phyloP scores from a whole-genome alignment of 2,329 filamentous ascomycete species.

The Colletotrichum incanum region DNA sequence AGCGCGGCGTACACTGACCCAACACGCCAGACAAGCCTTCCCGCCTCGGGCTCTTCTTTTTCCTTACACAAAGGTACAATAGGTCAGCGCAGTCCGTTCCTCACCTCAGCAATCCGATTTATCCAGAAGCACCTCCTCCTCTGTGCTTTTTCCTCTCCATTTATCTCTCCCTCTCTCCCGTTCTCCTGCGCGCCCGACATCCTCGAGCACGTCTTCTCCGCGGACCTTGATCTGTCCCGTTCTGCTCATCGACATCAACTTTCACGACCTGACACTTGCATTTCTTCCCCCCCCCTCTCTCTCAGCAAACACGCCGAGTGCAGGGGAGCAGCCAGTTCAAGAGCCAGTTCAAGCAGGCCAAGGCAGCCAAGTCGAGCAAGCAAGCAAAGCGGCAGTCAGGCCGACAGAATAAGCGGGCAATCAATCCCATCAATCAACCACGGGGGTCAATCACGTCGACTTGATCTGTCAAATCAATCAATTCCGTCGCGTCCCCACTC shows the following conservation, averaged over 20 bases:
- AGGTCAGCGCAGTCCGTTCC: conserved; percentile 29
- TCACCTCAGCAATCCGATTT: conserved; percentile 7
- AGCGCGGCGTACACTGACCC: conserved; percentile 8
- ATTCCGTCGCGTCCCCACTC: conserved; percentile 39
- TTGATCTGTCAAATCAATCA: conserved; percentile 26
- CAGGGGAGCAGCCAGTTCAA: conserved; percentile 13
- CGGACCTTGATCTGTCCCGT: neutral
- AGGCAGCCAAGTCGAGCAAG: conserved; percentile 14
- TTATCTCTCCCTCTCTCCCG: neutral
- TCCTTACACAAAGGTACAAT: conserved; percentile 18
- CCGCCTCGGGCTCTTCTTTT: conserved; percentile 12
- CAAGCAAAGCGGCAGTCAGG: conserved; percentile 15
- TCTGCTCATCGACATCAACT: neutral
- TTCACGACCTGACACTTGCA: neutral
- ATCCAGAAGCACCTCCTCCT: conserved; percentile 21
- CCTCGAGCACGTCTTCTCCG: neutral
- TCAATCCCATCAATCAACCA: conserved; percentile 24
- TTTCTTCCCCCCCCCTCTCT: neutral
- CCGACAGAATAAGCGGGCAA: conserved; percentile 21
- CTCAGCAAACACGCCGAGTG: neutral
- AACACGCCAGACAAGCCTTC: conserved; percentile 31
- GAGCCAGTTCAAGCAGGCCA: conserved; percentile 8
- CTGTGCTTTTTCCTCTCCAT: conserved; percentile 2
- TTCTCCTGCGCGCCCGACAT: neutral
- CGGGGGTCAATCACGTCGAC: conserved; percentile 19